Base-by-base conservation (phyloP, 2,329 filamentous ascomycete genomes). In the Arthroderma sp. region DNA sequence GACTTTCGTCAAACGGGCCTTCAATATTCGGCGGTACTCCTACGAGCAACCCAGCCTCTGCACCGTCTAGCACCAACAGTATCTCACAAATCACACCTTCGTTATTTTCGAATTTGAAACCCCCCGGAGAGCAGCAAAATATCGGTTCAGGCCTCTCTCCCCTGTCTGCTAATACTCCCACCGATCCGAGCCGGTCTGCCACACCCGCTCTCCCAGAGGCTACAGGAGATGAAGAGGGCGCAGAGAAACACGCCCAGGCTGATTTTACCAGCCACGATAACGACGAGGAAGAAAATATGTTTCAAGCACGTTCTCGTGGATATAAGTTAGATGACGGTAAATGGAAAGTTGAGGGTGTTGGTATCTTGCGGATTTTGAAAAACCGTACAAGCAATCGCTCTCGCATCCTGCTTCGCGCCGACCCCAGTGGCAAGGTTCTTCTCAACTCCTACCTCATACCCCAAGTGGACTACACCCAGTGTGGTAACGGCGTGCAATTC, bases 331-430 rank as follows among this genome's bases (percentile, higher is more conserved):
- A 65, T 63, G 42, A 65, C 65, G 57, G 53, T 59, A 75, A 68
- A 1, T 93, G 83, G 83, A 67, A 72, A 29, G 78, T 73, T 0
- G 76, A 81, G 59, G 85, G 85, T 38, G 68, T 85, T 5, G 86
- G 86, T 0, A 73, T 77, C 7, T 66, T 88, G 43, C 80, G 83
- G 34, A 59, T 94, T 9, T 69, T 93, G 49, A 81, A 82, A 62
- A 74, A 89, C 66, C 83, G 84, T 59, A 71, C 72, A 10, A 84
- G 78, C 0, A 77, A 75, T 15, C 71, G 73, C 29, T 74, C 80
- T 3, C 77, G 85, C 36, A 66, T 91, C 38, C 65, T 93, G 15
- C 65, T 88, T 49, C 78, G 85, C 41, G 77, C 77, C n/a, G 82
- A 87, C 51, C 83, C 84, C 0, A 74, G 79, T 50, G 85, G 85